Evolutionary conservation across 768 basidiomycete species (phyloP).

Genomic region (Fomitopsis pulvina): DNA sequence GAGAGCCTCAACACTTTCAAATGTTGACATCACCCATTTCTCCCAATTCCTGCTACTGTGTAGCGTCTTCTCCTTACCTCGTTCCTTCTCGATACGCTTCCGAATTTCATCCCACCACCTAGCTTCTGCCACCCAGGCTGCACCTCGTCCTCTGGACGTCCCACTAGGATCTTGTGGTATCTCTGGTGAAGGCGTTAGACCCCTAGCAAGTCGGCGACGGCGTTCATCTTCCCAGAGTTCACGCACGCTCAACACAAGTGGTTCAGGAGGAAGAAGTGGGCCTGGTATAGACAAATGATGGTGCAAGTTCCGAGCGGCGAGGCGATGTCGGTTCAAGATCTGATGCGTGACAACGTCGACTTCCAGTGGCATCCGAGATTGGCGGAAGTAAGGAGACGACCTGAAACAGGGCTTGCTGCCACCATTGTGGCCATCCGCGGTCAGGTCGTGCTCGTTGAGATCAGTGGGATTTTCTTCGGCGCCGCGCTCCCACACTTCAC

Average conservation of each 20-base stretch:
- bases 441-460: conserved; percentile 25
- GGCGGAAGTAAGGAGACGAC: conserved; percentile 53
- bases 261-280: conserved; percentile 48
- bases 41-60: conserved; percentile 47
- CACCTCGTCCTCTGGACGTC: conserved; percentile 47
- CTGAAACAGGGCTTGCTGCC: conserved; percentile 27
- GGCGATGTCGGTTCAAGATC: conserved; percentile 74
- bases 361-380: conserved; percentile 71
- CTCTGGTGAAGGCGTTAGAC: conserved; percentile 66
- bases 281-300: conserved; percentile 59
- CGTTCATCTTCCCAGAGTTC: conserved; percentile 98
- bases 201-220: conserved; percentile 56
- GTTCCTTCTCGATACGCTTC: conserved; percentile 49
- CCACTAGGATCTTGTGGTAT: conserved; percentile 68
- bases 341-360: conserved; percentile 76
- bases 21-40: conserved; percentile 75
- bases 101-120: conserved; percentile 72
- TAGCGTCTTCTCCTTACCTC: conserved; percentile 20
- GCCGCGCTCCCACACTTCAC: conserved; percentile 56
- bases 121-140: conserved; percentile 66
- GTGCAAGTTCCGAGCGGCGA: conserved; percentile 61
- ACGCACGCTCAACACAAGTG: conserved; percentile 79
- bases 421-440: conserved; percentile 10
- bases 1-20: conserved; percentile 83
- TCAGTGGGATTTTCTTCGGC: conserved; percentile 21